Conservation (phyloP, 2,329 filamentous ascomycete species). For the Monosporascus sp. region DNA sequence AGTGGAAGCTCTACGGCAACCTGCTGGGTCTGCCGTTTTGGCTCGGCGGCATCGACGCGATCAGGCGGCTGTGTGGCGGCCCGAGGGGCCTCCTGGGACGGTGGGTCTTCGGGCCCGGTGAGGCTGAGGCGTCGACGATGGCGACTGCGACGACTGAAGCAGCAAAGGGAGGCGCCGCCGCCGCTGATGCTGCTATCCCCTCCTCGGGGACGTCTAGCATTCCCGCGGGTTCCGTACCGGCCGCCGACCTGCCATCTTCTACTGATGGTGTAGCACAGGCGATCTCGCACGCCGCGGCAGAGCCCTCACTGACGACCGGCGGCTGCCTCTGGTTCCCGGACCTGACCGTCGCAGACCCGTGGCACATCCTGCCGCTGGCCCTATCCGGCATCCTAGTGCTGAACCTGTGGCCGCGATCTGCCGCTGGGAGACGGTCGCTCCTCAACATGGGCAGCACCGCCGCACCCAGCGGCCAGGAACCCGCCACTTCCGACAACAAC, state of each 20-base stretch:
- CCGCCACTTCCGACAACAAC: background rate
- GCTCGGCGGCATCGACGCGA: slow-evolving; percentile 43
- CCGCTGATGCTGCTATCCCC: background rate
- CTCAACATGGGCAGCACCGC: slow-evolving; percentile 4
- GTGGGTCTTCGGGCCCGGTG: slow-evolving; percentile 18
- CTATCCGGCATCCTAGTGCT: slow-evolving; percentile 30
- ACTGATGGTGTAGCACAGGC: slow-evolving; percentile 1
- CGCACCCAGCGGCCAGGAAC: slow-evolving; percentile 8
- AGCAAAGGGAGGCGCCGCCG: background rate
- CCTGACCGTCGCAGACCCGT: slow-evolving; percentile 46
- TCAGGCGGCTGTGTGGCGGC: slow-evolving; percentile 42
- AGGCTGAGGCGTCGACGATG: slow-evolving; percentile 1
- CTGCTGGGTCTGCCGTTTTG: slow-evolving; percentile 42
- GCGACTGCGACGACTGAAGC: background rate
- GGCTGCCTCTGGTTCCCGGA: slow-evolving; percentile 53
- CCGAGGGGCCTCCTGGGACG: slow-evolving; percentile 30
- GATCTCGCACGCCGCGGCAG: slow-evolving; percentile 11
- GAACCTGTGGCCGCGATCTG: slow-evolving; percentile 28
- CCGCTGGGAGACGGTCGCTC: slow-evolving; percentile 14
- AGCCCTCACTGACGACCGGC: slow-evolving; percentile 33
- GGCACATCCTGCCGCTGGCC: slow-evolving; percentile 39
- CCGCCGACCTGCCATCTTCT: background rate
- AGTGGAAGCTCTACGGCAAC: slow-evolving; percentile 38
- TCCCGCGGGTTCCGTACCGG: slow-evolving; percentile 15
- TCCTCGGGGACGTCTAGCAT: slow-evolving; percentile 1